Base-by-base conservation (phyloP, 805 yeast species). In the Candida fluviatilis region DNA sequence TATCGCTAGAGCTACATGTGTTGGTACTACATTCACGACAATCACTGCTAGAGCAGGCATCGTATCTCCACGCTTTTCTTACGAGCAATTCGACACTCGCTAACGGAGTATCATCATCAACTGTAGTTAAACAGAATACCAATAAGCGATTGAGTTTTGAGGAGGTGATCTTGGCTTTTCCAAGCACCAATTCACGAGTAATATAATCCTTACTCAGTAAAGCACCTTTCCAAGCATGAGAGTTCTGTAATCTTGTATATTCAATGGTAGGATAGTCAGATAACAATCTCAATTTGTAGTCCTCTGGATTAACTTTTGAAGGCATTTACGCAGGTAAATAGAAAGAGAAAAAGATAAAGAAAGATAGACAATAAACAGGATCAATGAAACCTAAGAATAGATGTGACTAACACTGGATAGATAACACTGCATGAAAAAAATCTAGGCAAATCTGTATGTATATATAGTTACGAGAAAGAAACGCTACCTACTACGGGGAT, bases 21-120 rank as follows among this genome's bases (percentile, higher is more conserved):
- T n/a, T n/a, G n/a, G n/a, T n/a, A n/a, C n/a, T n/a, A n/a, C n/a
- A n/a, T n/a, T n/a, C n/a, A n/a, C n/a, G n/a, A 21, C 10, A 6
- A 34, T 35, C 26, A 14, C 37, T 42, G 24, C 36, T 37, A 4
- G 24, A 24, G 6, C 10, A 6, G 12, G 34, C 43, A 11, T 40
- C 45, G 35, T 58, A 58, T 28, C 53, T 50, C 54, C 57, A 53
- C 3, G 65, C 40, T 21, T 52, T 48, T 34, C 74, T 47, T 16
- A 66, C 48, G 17, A 62, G 38, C 14, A 67, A 35, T 43, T 68
- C 74, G 15, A 62, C 46, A 2, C 71, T 62, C 31, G 68, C 52
- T 25, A 66, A 52, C 7, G 51, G 49, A 4, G 30, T 40, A 34
- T 31, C 12, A 18, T 41, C 45, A 12, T 18, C n/a, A 1, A 19